A percentile compares a stretch with the other conserved stretches of the same genome.
phyloP scores from a whole-genome alignment of 2,329 filamentous ascomycete genomes.

The Xylogone sp. region DNA sequence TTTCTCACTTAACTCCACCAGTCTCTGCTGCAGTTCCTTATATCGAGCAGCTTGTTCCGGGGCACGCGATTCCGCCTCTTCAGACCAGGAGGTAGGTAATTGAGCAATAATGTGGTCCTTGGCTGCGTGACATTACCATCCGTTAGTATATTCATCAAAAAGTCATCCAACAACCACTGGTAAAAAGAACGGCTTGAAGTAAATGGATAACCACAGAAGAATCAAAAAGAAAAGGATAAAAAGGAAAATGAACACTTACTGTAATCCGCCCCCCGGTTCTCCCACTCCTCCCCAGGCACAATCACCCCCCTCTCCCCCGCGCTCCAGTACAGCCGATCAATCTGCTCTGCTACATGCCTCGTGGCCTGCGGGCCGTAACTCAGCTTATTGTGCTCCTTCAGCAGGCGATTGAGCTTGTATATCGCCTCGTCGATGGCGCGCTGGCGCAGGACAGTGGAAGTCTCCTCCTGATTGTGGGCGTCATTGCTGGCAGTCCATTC shows the following conservation, averaged over 20 bases:
- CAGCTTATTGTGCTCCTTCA: conserved; percentile 62
- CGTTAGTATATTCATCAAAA: too few species aligned
- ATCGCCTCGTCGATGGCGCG: conserved; percentile 54
- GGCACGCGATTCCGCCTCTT: conserved; percentile 30
- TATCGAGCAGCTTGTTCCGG: conserved; percentile 46
- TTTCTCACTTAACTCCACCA: conserved; percentile 46
- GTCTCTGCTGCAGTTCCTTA: conserved; percentile 41
- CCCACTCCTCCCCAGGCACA: conserved; percentile 36
- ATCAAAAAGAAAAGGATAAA: neutral
- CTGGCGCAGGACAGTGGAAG: too few species aligned
- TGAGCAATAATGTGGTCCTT: conserved; percentile 21
- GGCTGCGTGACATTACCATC: conserved; percentile 5
- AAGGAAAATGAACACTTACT: conserved; percentile 11
- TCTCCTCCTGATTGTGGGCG: too few species aligned
- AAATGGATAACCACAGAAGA: neutral
- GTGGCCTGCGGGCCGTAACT: conserved; percentile 67
- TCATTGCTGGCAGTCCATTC: conserved; percentile 46
- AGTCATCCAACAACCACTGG: too few species aligned
- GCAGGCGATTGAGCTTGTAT: conserved; percentile 53
- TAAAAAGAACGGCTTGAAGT: neutral
- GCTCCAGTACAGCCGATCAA: conserved; percentile 60
- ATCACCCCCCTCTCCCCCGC: conserved; percentile 34
- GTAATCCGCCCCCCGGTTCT: conserved; percentile 31
- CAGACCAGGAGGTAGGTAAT: conserved; percentile 24
- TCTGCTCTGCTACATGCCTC: conserved; percentile 69